Evolutionary conservation across 345 rosid genomes (phyloP), one percentile per base, ranked within the genome.

Genomic region (Mercurialis annua): DNA sequence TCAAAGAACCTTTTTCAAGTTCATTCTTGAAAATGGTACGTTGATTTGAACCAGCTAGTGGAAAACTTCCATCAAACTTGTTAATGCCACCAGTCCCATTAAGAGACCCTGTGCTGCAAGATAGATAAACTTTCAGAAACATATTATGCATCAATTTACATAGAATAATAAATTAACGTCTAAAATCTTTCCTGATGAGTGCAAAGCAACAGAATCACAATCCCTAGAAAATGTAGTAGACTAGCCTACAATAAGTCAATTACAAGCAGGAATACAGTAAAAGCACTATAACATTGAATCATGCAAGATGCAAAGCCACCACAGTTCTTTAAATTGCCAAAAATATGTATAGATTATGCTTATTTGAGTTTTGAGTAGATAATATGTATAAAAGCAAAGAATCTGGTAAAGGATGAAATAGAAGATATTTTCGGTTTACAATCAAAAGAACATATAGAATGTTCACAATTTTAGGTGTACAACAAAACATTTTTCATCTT

Each of bases 41-140:
- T 60, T 31, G 50, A 69, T 60, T 80, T 68, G 82, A 66, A 59
- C 44, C 64, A 53, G 72, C 67, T 59, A 79, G 44, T 10, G 64
- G 59, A 6, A 77, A 69, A 67, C 74, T 59, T 29, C 59, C 71
- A 54, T 81, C 82, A n/a, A 66, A 63, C 69, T 77, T 81, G 64
- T 55, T 81, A 34, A 66, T 64, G 46, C 80, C 74, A 66, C 67
- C 56, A 50, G 65, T 52, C 54, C 80, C 79, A 66, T 51, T 67
- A 16, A 68, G 69, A 52, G 81, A 80, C 59, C 85, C 83, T 16
- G 82, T 64, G 58, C 88, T 84, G 82, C 71, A 74, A 57, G 61
- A 71, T 21, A 49, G 1, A 21, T n/a, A 53, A 38, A 55, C 47
- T 55, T 42, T 59, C 65, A 27, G 38, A 70, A 44, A 8, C 38